phyloP scores from a whole-genome alignment of 2,329 filamentous ascomycete genomes.

The Thielaviopsis populi region DNA sequence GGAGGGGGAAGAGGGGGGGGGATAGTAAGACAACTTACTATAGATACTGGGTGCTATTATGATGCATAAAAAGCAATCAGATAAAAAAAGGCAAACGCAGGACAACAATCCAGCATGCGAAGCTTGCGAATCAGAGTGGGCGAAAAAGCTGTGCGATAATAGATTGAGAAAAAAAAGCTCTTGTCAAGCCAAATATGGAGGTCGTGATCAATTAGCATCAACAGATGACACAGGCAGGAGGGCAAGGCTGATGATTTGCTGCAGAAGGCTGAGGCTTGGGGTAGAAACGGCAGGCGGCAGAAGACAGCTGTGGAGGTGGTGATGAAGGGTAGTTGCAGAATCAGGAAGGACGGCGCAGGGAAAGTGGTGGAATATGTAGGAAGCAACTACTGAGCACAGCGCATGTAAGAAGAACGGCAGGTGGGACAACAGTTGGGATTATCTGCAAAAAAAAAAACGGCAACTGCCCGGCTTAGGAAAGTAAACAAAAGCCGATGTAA shows the following conservation, averaged over 20 bases:
- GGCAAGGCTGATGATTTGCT: not conserved
- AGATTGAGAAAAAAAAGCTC: not conserved
- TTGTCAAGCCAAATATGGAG: not conserved
- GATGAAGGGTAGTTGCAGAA: conserved; percentile 1
- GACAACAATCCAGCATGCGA: not conserved
- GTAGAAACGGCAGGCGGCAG: not conserved
- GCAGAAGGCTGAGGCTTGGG: not conserved
- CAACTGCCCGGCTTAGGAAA: not conserved
- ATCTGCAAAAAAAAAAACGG: no score
- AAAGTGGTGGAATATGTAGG: not conserved
- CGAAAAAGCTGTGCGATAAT: not conserved
- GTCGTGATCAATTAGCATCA: not conserved
- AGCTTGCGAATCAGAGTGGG: not conserved
- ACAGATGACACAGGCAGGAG: not conserved
- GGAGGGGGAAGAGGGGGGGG: not conserved
- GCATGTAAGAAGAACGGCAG: not conserved
- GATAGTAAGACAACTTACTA: not conserved
- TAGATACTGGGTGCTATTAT: not conserved
- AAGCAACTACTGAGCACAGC: not conserved
- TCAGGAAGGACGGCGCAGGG: not conserved
- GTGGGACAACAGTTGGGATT: not conserved
- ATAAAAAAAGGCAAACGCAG: not conserved
- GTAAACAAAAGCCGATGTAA: not conserved
- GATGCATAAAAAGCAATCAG: not conserved
- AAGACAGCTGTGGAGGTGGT: not conserved